A percentile compares a stretch with the other conserved stretches of the same genome.
These are phyloP conservation scores for Berberis vulgaris DNA, from an alignment of 164 flowering plant genomes.

Conservation along the genomic window DNA sequence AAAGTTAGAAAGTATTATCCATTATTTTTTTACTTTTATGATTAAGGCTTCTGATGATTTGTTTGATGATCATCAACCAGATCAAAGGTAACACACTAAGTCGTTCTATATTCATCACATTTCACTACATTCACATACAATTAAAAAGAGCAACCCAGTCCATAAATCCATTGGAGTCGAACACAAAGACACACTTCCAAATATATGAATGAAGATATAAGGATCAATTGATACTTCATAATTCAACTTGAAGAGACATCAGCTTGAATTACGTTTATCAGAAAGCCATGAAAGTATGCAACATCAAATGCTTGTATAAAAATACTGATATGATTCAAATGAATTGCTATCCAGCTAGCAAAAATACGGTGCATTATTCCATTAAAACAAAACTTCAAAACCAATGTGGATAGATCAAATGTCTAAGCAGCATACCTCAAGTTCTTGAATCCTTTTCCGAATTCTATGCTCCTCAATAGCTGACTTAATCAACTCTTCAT, in stretches of 20 bases:
- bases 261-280: neutral
- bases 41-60: neutral
- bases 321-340: neutral
- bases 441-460: slow-evolving; percentile 64
- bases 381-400: neutral
- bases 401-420: neutral
- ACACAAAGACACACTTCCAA: no score
- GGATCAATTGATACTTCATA: no score
- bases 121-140: neutral
- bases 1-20: neutral
- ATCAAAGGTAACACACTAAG: no score
- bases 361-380: no score
- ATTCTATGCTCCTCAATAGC: slow-evolving; percentile 60
- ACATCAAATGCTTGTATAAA: neutral
- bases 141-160: no score
- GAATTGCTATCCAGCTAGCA: neutral
- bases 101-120: neutral
- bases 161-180: no score
- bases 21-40: no score
- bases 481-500: slow-evolving; percentile 50
- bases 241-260: neutral
- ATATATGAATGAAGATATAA: no score
- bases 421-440: slow-evolving; percentile 40
- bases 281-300: neutral
- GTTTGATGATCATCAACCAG: no score